phyloP scores from a whole-genome alignment of 768 basidiomycete species.

The Leccinum obscurum region DNA sequence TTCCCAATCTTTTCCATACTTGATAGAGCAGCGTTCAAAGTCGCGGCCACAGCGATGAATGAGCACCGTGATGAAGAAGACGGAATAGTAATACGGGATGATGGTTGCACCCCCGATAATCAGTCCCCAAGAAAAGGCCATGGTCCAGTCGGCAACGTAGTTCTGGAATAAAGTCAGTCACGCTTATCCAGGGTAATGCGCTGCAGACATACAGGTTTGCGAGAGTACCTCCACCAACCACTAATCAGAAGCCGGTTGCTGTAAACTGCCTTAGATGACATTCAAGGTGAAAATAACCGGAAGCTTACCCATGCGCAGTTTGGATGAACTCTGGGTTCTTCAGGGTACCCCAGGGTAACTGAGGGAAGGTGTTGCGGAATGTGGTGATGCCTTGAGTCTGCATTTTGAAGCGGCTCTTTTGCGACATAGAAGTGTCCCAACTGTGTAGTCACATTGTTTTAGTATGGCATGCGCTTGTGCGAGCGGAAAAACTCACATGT shows the following conservation, averaged over 20 bases:
- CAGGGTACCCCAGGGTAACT: slow-evolving; percentile 79
- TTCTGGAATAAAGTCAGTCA: slow-evolving; percentile 48
- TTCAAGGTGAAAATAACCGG: neutral
- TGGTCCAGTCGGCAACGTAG: slow-evolving; percentile 91
- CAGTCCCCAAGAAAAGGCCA: slow-evolving; percentile 84
- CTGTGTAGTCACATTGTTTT: slow-evolving; percentile 38
- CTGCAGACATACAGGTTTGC: slow-evolving; percentile 76
- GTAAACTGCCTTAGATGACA: slow-evolving; percentile 10
- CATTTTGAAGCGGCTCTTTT: slow-evolving; percentile 98
- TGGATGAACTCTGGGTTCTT: slow-evolving; percentile 90
- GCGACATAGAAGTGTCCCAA: slow-evolving; percentile 94
- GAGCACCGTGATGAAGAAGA: slow-evolving; percentile 94
- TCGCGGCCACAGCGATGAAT: slow-evolving; percentile 90
- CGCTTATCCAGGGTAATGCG: neutral
- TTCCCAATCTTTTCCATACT: slow-evolving; percentile 97
- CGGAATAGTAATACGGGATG: slow-evolving; percentile 95
- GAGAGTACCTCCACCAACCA: slow-evolving; percentile 93
- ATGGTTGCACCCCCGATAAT: slow-evolving; percentile 71
- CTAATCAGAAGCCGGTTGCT: slow-evolving; percentile 89
- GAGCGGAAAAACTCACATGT: slow-evolving; percentile 53
- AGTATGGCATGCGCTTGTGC: neutral
- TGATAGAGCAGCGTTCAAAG: slow-evolving; percentile 90
- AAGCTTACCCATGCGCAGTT: slow-evolving; percentile 82
- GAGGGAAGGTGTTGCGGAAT: slow-evolving; percentile 92
- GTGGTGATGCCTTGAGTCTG: slow-evolving; percentile 85